Conservation (phyloP, 305 asterid genomes). For the Solanum hybrid region DNA sequence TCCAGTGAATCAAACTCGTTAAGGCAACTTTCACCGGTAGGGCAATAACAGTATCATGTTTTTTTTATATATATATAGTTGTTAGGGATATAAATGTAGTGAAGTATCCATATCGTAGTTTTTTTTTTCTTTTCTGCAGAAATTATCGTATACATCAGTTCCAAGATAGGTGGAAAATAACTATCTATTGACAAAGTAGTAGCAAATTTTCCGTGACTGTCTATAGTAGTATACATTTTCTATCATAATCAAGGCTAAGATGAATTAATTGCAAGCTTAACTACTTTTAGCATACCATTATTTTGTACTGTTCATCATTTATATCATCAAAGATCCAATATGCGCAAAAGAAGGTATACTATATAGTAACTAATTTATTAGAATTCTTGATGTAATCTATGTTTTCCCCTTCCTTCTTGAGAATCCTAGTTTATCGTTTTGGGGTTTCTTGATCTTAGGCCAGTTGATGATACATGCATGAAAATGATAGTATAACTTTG, state of each 20-base stretch:
- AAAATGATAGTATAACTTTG: neutral
- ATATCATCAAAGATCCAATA: neutral
- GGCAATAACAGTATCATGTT: neutral
- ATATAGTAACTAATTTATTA: neutral
- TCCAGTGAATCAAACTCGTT: slow-evolving; percentile 29
- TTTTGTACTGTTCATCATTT: neutral
- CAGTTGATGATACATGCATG: neutral
- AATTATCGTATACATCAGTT: neutral
- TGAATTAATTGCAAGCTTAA: neutral
- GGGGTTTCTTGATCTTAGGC: neutral
- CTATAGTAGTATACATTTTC: neutral
- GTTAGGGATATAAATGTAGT: neutral
- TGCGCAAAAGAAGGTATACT: neutral
- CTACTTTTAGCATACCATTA: neutral
- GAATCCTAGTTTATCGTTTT: neutral
- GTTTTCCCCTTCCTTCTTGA: neutral
- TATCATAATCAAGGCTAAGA: neutral
- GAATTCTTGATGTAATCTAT: neutral
- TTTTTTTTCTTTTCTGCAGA: neutral
- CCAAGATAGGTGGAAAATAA: slow-evolving; percentile 2
- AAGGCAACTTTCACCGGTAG: slow-evolving; percentile 3
- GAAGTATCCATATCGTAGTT: neutral
- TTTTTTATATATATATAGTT: neutral
- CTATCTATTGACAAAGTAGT: slow-evolving; percentile 1
- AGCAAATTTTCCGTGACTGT: neutral